Evolutionary conservation across 73 alveolate genomes (phyloP).

Genomic region (Paramecium sonneborni): DNA sequence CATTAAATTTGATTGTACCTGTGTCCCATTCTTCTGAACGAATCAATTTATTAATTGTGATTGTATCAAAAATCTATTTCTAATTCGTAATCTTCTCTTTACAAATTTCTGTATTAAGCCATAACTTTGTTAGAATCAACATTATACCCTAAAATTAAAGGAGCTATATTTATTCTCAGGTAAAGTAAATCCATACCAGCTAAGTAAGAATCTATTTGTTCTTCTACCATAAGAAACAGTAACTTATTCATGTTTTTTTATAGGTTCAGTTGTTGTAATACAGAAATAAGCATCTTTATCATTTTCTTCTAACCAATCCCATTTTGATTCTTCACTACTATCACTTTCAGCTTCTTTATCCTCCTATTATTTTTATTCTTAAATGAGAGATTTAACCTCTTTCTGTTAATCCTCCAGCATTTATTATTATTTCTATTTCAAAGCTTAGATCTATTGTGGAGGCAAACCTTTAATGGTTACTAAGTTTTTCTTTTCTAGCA

Average conservation of each 20-base stretch:
- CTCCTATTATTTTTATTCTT: neutral
- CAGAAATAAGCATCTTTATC: constrained; percentile 31
- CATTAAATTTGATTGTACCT: constrained; percentile 35
- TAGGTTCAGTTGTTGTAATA: constrained; percentile 24
- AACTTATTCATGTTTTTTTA: constrained; percentile 24
- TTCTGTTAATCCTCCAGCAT: neutral
- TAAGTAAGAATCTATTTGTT: constrained; percentile 61
- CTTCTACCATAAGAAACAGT: constrained; percentile 59
- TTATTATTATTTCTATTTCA: neutral
- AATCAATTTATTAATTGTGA: constrained; percentile 22
- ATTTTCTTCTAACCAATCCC: constrained; percentile 52
- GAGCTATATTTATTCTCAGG: constrained; percentile 56
- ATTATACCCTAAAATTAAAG: constrained; percentile 53
- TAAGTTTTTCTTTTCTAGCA: constrained; percentile 3
- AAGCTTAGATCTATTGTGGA: neutral
- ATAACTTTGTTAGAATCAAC: constrained; percentile 3
- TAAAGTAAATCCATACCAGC: constrained; percentile 66
- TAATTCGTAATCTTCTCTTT: neutral
- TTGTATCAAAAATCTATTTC: constrained; percentile 44
- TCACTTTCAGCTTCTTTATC: neutral
- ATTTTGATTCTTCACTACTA: constrained; percentile 33
- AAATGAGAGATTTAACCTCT: neutral
- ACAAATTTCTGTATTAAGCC: constrained; percentile 54
- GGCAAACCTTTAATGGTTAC: constrained; percentile 16
- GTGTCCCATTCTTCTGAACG: constrained; percentile 38